These are phyloP conservation scores for Yamadazyma nakazawae DNA, from an alignment of 805 yeast genomes.

Conservation along the genomic window DNA sequence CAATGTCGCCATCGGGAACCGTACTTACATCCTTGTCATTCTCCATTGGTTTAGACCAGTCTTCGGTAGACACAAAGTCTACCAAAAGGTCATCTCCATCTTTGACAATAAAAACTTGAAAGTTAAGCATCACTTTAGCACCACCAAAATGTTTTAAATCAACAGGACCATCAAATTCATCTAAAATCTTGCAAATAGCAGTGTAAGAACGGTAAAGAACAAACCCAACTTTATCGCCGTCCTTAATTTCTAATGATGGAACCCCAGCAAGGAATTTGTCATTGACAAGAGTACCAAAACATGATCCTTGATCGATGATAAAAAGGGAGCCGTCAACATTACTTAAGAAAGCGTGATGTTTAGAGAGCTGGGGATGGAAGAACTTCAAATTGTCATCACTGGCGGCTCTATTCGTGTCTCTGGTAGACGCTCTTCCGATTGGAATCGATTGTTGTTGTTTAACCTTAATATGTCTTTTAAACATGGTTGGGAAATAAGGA, in stretches of 20 bases:
- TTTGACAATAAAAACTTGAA: neutral
- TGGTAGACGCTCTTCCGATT: conserved; percentile 30
- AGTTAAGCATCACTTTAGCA: neutral
- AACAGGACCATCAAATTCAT: neutral
- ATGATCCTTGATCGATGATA: conserved; percentile 30
- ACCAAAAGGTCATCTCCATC: neutral
- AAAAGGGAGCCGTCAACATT: conserved; percentile 17
- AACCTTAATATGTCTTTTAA: neutral
- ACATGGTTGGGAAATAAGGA: neutral
- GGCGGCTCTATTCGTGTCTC: conserved; percentile 24
- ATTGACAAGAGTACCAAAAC: conserved; percentile 39
- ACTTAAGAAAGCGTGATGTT: conserved; percentile 31
- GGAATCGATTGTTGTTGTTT: neutral
- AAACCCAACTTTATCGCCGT: conserved; percentile 33
- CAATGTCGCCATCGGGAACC: neutral
- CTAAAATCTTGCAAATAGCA: neutral
- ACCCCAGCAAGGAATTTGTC: conserved; percentile 21
- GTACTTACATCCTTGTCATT: neutral
- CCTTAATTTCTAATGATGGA: conserved; percentile 14
- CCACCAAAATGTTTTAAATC: neutral
- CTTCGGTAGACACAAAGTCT: neutral
- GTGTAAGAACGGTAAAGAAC: conserved; percentile 17
- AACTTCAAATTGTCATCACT: conserved; percentile 29
- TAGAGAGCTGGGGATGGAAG: conserved; percentile 35
- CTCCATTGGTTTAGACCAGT: neutral